Conservation (phyloP, 805 yeast species). For the Starmerella kuoi region DNA sequence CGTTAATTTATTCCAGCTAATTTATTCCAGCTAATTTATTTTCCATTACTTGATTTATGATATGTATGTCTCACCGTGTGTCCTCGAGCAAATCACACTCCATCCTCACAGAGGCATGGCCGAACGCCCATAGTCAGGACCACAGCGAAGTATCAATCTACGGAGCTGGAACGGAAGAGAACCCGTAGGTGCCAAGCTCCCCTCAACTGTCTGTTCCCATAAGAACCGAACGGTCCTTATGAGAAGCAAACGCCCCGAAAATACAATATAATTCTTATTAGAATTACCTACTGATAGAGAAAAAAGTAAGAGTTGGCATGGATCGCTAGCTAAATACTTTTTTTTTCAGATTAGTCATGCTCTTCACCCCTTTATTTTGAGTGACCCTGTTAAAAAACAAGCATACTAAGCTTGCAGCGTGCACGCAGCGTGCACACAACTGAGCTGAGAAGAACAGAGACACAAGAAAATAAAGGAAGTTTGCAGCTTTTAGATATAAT, state of each 20-base stretch:
- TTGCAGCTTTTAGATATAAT: too few species aligned
- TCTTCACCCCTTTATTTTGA: background rate
- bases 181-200: constrained; percentile 26
- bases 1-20: background rate
- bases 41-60: background rate
- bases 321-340: background rate
- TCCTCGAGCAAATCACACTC: constrained; percentile 21
- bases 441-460: too few species aligned
- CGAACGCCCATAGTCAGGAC: constrained; percentile 18
- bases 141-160: constrained; percentile 25
- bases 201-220: constrained; percentile 22
- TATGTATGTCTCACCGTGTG: constrained; percentile 27
- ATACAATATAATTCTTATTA: constrained; percentile 24
- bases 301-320: constrained; percentile 6
- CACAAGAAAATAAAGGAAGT: too few species aligned
- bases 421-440: too few species aligned
- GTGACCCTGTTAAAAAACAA: constrained; percentile 4
- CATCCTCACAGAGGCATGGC: constrained; percentile 10
- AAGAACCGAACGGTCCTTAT: constrained; percentile 18
- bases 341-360: background rate
- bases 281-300: constrained; percentile 26
- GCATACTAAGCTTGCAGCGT: too few species aligned
- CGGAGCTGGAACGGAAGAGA: constrained; percentile 33
- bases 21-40: background rate
- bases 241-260: constrained; percentile 23